Percentiles rank a stretch among this genome's conserved stretches.
Conservation (phyloP, 441 rosid genomes). For the Adansonia grandidieri region DNA sequence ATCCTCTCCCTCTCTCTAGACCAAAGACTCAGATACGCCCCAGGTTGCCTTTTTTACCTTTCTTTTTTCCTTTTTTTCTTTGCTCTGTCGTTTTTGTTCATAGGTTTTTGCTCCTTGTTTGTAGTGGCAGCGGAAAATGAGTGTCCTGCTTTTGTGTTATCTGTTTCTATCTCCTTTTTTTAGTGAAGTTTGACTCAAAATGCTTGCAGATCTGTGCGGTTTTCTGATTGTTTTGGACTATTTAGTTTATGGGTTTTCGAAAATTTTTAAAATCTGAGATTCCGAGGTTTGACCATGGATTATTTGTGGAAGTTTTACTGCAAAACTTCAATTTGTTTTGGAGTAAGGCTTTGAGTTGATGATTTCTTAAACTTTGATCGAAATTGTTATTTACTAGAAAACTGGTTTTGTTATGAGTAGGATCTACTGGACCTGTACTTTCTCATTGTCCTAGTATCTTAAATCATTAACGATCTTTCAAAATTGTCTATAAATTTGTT, state of each 20-base stretch:
- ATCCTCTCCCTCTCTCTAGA: not conserved
- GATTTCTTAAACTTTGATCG: not conserved
- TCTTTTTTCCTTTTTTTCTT: not conserved
- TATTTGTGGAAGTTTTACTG: not conserved
- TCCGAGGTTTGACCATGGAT: not conserved
- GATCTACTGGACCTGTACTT: constrained; percentile 2
- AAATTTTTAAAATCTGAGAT: constrained; percentile 9
- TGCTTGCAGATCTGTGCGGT: constrained; percentile 37
- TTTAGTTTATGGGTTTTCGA: not conserved
- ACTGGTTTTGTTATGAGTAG: not conserved
- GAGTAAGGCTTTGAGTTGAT: not conserved
- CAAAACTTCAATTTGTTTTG: not conserved
- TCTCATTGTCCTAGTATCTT: not conserved
- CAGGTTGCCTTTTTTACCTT: constrained; percentile 22
- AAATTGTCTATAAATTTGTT: not conserved
- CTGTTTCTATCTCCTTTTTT: not conserved
- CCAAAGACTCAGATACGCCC: constrained; percentile 29
- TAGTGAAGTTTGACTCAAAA: constrained; percentile 3
- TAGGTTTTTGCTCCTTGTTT: not conserved
- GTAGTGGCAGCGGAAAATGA: not conserved
- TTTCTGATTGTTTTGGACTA: constrained; percentile 6
- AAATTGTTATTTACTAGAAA: not conserved
- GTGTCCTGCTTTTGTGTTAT: not conserved
- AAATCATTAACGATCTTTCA: constrained; percentile 1
- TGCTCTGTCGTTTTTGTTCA: not conserved